These are phyloP conservation scores for Alternaria postmessia DNA, from an alignment of 2,329 filamentous ascomycete genomes.

Conservation along the genomic window DNA sequence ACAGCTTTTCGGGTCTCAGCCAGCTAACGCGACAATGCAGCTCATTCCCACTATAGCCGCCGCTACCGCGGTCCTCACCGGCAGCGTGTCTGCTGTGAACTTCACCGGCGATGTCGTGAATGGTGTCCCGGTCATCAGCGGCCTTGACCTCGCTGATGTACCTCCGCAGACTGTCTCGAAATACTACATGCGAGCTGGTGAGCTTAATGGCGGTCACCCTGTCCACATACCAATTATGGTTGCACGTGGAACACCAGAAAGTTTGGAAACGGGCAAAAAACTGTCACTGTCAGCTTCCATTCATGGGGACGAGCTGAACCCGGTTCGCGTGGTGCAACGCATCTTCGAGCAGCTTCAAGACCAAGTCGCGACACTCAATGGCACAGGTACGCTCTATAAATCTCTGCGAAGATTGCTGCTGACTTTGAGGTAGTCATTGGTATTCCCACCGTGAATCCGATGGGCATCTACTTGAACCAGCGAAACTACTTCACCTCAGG, in stretches of 20 bases:
- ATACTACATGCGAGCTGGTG: constrained; percentile 50
- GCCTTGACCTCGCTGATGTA: constrained; percentile 48
- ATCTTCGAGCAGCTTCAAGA: constrained; percentile 44
- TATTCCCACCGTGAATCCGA: constrained; percentile 51
- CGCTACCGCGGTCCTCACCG: constrained; percentile 25
- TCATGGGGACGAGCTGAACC: constrained; percentile 52
- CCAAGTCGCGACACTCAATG: constrained; percentile 44
- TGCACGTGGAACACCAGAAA: constrained; percentile 49
- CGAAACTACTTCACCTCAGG: constrained; percentile 49
- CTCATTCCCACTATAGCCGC: constrained; percentile 30
- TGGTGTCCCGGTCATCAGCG: constrained; percentile 42
- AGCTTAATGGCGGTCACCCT: constrained; percentile 50
- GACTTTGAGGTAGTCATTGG: constrained; percentile 43
- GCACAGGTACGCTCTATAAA: constrained; percentile 38
- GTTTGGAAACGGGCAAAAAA: constrained; percentile 47
- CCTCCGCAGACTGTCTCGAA: constrained; percentile 47
- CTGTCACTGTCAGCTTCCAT: constrained; percentile 50
- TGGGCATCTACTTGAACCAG: constrained; percentile 52
- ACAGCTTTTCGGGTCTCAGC: constrained; percentile 1
- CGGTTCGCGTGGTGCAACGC: constrained; percentile 48
- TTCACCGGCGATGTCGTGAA: constrained; percentile 46
- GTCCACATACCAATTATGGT: constrained; percentile 52
- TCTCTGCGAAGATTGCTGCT: not conserved
- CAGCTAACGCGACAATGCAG: constrained; percentile 32
- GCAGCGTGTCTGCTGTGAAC: constrained; percentile 32